A percentile compares a stretch with the other conserved stretches of the same genome.
These are phyloP conservation scores for Sambucus nigra DNA, from an alignment of 129 eudicot genomes.

Conservation along the genomic window DNA sequence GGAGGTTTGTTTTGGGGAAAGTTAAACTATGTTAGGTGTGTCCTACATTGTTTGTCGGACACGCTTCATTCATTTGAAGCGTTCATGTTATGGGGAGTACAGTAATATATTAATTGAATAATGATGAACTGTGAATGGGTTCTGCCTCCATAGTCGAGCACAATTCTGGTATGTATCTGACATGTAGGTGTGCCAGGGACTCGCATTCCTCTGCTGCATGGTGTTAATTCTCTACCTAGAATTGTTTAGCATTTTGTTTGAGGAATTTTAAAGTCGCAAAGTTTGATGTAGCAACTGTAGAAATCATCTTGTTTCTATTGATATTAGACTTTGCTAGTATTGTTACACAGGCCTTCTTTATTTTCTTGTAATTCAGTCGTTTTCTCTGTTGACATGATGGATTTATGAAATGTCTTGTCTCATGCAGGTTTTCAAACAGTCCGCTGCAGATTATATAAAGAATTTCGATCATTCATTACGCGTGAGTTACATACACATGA, in stretches of 20 bases:
- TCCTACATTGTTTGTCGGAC: background rate
- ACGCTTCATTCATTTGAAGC: background rate
- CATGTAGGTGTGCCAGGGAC: background rate
- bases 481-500: constrained; percentile 24
- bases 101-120: background rate
- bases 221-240: background rate
- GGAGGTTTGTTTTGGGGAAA: background rate
- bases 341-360: background rate
- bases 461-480: constrained; percentile 48
- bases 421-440: constrained; percentile 51
- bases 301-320: background rate
- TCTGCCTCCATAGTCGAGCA: background rate
- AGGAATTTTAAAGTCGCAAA: background rate
- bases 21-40: background rate
- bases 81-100: too few relatives aligned
- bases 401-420: constrained; percentile 1
- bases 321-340: constrained; percentile 1
- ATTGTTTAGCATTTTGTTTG: background rate
- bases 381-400: background rate
- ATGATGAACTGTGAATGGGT: background rate
- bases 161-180: background rate
- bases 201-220: background rate
- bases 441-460: constrained; percentile 59
- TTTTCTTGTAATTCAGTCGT: background rate
- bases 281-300: background rate